These are phyloP conservation scores for Misopates orontium DNA, from an alignment of 257 asterid species.

Conservation along the genomic window DNA sequence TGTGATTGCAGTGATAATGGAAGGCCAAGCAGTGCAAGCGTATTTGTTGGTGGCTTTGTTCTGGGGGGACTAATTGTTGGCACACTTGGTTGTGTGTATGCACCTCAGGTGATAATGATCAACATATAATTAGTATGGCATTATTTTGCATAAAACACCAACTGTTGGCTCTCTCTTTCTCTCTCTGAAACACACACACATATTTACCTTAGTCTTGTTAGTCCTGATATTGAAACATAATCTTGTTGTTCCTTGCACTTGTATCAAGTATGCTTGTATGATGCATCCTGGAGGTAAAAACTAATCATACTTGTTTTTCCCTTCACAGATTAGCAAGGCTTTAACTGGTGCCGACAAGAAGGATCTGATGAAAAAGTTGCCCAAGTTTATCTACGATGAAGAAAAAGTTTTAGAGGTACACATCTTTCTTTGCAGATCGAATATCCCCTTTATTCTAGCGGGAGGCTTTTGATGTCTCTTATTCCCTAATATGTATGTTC, in stretches of 20 bases:
- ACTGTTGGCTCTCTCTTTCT: neutral
- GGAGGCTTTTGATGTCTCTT: neutral
- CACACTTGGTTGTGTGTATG: constrained; percentile 82
- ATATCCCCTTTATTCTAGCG: neutral
- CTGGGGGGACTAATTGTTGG: constrained; percentile 93
- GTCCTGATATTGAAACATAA: neutral
- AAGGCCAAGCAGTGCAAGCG: constrained; percentile 51
- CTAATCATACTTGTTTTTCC: constrained; percentile 10
- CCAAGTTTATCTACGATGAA: constrained; percentile 87
- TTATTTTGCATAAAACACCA: constrained; percentile 18
- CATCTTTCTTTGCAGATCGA: constrained; percentile 1
- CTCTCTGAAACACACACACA: neutral
- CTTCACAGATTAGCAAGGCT: constrained; percentile 73
- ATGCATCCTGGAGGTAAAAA: constrained; percentile 20
- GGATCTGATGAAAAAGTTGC: constrained; percentile 88
- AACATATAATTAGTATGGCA: constrained; percentile 9
- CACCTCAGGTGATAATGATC: constrained; percentile 75
- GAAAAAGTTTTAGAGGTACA: constrained; percentile 85
- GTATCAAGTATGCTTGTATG: constrained; percentile 10
- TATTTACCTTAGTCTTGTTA: constrained; percentile 4
- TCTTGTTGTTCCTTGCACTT: neutral
- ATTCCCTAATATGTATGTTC: neutral
- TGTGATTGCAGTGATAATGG: constrained; percentile 62
- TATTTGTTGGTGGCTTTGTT: constrained; percentile 88
- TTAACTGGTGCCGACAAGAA: constrained; percentile 76